Evolutionary conservation across 306 rosid genomes (phyloP), one percentile per base, ranked within the genome.

Genomic region (Ormosia emarginata): DNA sequence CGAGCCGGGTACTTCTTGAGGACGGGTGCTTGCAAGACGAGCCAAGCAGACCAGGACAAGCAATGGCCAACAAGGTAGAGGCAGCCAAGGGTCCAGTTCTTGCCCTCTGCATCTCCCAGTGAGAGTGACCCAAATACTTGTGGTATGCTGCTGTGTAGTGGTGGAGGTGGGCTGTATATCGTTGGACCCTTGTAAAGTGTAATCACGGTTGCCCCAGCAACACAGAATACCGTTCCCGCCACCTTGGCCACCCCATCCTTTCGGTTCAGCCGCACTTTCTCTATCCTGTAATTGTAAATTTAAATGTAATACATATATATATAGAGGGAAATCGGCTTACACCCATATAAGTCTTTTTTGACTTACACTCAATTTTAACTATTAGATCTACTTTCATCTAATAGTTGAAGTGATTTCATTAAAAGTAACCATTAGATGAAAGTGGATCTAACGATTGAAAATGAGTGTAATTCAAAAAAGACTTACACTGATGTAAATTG

Each of bases 1-100:
- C 99, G 92, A 8, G 99, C 99, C 0, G 99, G 99, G 79, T 95
- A 95, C 78, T 95, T 95, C 85, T 95, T 95, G 37, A 95, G 92
- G 4, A 95, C 88, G 0, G 99, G 99, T 24, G 97, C 91, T 80
- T 95, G 99, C 58, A 95, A 12, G 10, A 95, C 99, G 1, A 95
- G 96, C 99, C 99, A 95, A 5, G 71, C 99, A 44, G 99, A 95
- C 99, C 99, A 95, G 0, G 98, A 89, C 85, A 95, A 84, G 80
- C 99, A 95, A 69, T 95, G 99, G 0, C 99, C 98, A 47, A 95
- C 88, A 7, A 95, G 93, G 86, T 85, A 95, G 8, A 95, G 0
- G 68, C 99, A 95, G 0, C 99, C 99, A 5, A 95, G 89, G 34
- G 97, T 93, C 99, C 99, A 95, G 90, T 81, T 93, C 87, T 95